phyloP scores from a whole-genome alignment of 805 yeast species.

The Cyberlindnera nakhonratchasimensis region DNA sequence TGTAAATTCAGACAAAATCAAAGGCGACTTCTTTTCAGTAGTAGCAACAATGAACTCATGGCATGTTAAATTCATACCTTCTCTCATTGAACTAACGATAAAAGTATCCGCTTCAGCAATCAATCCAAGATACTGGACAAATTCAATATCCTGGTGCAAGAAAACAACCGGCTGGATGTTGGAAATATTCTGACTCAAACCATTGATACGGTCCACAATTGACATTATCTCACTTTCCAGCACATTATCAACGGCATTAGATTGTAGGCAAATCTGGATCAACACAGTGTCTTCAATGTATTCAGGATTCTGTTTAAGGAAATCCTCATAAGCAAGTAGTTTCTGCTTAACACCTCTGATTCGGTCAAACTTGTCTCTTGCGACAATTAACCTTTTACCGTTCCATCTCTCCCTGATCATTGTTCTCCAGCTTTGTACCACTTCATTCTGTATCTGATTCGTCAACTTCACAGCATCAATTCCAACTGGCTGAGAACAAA shows the following conservation, averaged over 20 bases:
- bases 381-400: conserved; percentile 65
- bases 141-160: conserved; percentile 83
- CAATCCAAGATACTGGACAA: conserved; percentile 84
- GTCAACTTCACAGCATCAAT: conserved; percentile 63
- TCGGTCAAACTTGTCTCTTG: conserved; percentile 84
- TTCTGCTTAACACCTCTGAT: conserved; percentile 89
- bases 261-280: conserved; percentile 77
- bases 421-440: conserved; percentile 61
- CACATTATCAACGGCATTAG: conserved; percentile 45
- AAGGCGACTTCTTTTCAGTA: conserved; percentile 66
- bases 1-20: conserved; percentile 87
- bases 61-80: conserved; percentile 95
- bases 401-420: conserved; percentile 79
- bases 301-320: conserved; percentile 68
- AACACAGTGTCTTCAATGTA: conserved; percentile 66
- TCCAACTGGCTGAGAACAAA: conserved; percentile 70
- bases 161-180: conserved; percentile 79
- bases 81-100: conserved; percentile 87
- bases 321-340: conserved; percentile 78
- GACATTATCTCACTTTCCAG: conserved; percentile 70
- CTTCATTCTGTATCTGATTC: conserved; percentile 39
- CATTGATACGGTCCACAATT: conserved; percentile 82
- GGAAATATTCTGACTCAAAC: conserved; percentile 69
- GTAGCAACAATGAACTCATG: conserved; percentile 89
- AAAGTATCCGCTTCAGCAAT: conserved; percentile 83